Conservation (phyloP, 2,329 filamentous ascomycete genomes). For the Xylaria multiplex region DNA sequence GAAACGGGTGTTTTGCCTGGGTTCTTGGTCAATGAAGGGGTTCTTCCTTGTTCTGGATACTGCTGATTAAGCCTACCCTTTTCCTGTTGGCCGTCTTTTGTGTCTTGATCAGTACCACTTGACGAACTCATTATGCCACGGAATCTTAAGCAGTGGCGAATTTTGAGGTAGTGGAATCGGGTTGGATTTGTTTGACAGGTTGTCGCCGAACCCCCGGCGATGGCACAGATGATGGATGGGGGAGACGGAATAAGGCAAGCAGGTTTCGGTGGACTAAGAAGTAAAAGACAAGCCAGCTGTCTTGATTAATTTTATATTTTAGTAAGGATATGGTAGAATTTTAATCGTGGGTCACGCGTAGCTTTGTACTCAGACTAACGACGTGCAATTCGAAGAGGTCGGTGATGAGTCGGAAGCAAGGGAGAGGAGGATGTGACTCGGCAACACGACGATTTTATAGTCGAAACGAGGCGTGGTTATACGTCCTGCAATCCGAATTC, state of each 20-base stretch:
- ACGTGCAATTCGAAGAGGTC: neutral
- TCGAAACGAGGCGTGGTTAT: neutral
- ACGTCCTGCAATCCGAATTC: neutral
- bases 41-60: neutral
- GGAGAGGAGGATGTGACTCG: neutral
- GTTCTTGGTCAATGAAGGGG: neutral
- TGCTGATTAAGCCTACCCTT: neutral
- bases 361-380: neutral
- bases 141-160: neutral
- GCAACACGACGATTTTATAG: neutral
- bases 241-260: neutral
- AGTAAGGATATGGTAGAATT: neutral
- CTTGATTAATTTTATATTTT: neutral
- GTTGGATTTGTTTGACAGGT: neutral
- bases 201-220: neutral
- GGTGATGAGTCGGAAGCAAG: constrained; percentile 14
- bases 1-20: neutral
- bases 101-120: neutral
- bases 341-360: neutral
- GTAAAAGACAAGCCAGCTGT: constrained; percentile 9
- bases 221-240: neutral
- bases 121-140: constrained; percentile 8
- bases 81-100: neutral
- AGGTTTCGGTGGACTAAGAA: neutral
- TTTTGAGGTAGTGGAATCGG: neutral